phyloP scores from a whole-genome alignment of 768 basidiomycete genomes.

The Lactarius hengduanensis region DNA sequence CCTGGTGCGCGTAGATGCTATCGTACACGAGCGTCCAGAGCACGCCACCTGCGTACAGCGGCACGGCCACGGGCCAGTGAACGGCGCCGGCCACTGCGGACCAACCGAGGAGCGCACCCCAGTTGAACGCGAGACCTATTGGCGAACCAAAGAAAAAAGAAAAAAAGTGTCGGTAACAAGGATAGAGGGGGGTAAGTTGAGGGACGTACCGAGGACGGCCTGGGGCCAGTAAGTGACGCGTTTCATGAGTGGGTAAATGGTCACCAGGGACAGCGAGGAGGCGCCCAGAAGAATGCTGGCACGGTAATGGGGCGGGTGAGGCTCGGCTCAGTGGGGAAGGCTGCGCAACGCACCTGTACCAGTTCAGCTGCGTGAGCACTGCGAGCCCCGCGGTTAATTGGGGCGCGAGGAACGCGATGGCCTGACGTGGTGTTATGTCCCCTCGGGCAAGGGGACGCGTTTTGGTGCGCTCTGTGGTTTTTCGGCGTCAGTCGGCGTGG shows the following conservation, averaged over 20 bases:
- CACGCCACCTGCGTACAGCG: slow-evolving; percentile 86
- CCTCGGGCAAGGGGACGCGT: slow-evolving; percentile 85
- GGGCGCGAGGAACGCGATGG: slow-evolving; percentile 73
- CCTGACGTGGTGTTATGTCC: slow-evolving; percentile 72
- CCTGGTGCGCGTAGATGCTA: slow-evolving; percentile 98
- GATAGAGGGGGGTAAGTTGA: not conserved
- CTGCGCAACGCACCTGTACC: slow-evolving; percentile 71
- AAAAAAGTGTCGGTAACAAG: not conserved
- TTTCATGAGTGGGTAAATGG: slow-evolving; percentile 95
- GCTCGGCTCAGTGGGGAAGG: not conserved
- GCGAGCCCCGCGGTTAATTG: slow-evolving; percentile 83
- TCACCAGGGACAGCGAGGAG: slow-evolving; percentile 83
- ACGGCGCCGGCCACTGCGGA: slow-evolving; percentile 83
- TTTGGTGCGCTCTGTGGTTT: slow-evolving; percentile 70
- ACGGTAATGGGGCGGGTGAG: too few relatives aligned
- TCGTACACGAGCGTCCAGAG: slow-evolving; percentile 98
- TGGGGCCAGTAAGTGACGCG: slow-evolving; percentile 97
- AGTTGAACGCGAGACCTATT: slow-evolving; percentile 91
- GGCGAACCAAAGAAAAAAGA: not conserved
- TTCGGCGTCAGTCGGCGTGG: not conserved
- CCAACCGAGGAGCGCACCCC: slow-evolving; percentile 96
- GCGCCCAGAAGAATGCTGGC: slow-evolving; percentile 87
- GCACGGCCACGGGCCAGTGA: slow-evolving; percentile 79
- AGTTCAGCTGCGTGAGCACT: slow-evolving; percentile 87
- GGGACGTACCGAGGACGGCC: slow-evolving; percentile 78